Evolutionary conservation across 2,329 filamentous ascomycete species (phyloP).

Genomic region (Tricladium varicosporioides): DNA sequence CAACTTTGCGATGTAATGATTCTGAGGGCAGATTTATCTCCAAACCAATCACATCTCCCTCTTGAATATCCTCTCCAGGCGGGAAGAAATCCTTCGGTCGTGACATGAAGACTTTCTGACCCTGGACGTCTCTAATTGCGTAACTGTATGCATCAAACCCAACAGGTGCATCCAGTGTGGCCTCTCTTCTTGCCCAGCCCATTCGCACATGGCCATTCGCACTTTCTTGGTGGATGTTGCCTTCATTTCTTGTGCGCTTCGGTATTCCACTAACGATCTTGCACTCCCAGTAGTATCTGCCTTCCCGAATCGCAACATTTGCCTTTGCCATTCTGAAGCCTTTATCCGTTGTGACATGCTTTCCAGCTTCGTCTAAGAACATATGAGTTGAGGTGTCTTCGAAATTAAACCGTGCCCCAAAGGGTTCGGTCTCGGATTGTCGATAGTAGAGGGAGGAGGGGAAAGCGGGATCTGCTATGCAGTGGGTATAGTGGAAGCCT

Average conservation of each 20-base stretch:
- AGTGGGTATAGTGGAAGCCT: constrained; percentile 84
- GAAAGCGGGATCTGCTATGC: constrained; percentile 85
- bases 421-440: constrained; percentile 81
- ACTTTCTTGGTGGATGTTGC: constrained; percentile 19
- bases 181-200: constrained; percentile 81
- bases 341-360: constrained; percentile 83
- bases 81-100: constrained; percentile 88
- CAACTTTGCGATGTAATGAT: constrained; percentile 81
- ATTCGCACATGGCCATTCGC: constrained; percentile 67
- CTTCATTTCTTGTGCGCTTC: constrained; percentile 29
- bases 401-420: constrained; percentile 81
- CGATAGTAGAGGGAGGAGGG: constrained; percentile 86
- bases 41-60: constrained; percentile 91
- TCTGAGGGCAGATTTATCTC: constrained; percentile 90
- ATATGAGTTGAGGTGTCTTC: constrained; percentile 88
- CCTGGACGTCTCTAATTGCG: constrained; percentile 82
- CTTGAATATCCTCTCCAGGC: constrained; percentile 72
- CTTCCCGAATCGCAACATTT: constrained; percentile 87
- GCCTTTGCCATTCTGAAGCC: constrained; percentile 89
- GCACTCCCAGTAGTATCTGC: constrained; percentile 92
- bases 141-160: constrained; percentile 94
- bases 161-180: constrained; percentile 77
- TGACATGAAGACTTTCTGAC: constrained; percentile 91
- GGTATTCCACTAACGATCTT: constrained; percentile 78
- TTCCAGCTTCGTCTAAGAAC: constrained; percentile 73